Evolutionary conservation across 169 alveolate species (phyloP).

Genomic region (Theileria luwenshuni): DNA sequence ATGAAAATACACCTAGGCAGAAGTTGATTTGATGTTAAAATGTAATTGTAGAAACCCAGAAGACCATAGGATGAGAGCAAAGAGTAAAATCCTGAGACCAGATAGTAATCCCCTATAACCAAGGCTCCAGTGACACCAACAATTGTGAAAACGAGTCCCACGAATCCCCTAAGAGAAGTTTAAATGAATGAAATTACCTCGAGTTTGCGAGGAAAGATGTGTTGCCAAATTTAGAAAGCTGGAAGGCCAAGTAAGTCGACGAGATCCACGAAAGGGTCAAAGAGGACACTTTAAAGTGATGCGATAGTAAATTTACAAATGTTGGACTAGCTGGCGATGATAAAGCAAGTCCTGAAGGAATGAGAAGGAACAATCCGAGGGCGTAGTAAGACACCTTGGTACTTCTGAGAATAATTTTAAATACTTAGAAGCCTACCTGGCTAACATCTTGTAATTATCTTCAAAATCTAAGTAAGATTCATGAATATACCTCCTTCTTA

Average conservation of each 20-base stretch:
- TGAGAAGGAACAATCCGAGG: slow-evolving; percentile 35
- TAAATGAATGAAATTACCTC: slow-evolving; percentile 7
- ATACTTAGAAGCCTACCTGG: slow-evolving; percentile 27
- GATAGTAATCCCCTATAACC: slow-evolving; percentile 25
- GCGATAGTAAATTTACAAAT: slow-evolving; percentile 29
- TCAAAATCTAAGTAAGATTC: slow-evolving; percentile 39
- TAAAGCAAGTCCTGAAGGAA: slow-evolving; percentile 49
- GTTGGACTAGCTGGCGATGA: slow-evolving; percentile 37
- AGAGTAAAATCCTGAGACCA: slow-evolving; percentile 16
- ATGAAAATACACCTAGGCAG: slow-evolving; percentile 49
- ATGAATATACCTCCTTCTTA: slow-evolving; percentile 9
- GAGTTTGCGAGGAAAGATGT: slow-evolving; percentile 18
- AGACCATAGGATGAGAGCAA: slow-evolving; percentile 32
- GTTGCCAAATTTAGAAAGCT: slow-evolving; percentile 28
- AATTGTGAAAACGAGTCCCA: slow-evolving; percentile 25
- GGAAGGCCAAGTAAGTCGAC: slow-evolving; percentile 32
- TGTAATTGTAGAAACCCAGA: slow-evolving; percentile 31
- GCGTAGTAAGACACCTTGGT: slow-evolving; percentile 48
- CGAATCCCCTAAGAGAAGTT: background rate
- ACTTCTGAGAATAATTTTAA: slow-evolving; percentile 26
- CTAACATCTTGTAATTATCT: slow-evolving; percentile 41
- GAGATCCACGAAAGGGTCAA: slow-evolving; percentile 59
- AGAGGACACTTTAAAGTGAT: slow-evolving; percentile 56
- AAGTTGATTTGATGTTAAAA: background rate
- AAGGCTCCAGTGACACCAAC: slow-evolving; percentile 35